Evolutionary conservation across 768 basidiomycete genomes (phyloP).

Genomic region (Pleurotus cornucopiae): DNA sequence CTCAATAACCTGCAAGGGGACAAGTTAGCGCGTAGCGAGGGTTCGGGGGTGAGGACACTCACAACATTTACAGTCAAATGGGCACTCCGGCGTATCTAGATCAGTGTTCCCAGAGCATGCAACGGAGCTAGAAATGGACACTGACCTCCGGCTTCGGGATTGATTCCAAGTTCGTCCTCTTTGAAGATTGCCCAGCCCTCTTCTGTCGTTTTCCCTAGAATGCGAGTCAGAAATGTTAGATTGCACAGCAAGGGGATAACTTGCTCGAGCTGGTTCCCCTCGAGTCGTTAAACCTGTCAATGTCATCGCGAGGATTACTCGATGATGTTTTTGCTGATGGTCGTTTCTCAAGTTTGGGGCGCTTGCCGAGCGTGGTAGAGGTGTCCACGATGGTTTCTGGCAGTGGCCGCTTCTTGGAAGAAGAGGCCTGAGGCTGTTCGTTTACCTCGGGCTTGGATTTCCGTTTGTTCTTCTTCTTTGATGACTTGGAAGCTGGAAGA

Average conservation of each 20-base stretch:
- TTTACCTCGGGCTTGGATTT: constrained; percentile 13
- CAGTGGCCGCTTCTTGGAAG: constrained; percentile 31
- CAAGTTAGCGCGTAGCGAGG: background rate
- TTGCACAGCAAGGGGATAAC: constrained; percentile 23
- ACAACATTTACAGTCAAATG: constrained; percentile 91
- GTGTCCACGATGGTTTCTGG: constrained; percentile 69
- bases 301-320: constrained; percentile 22
- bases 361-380: constrained; percentile 39
- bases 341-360: constrained; percentile 26
- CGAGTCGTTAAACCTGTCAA: constrained; percentile 66
- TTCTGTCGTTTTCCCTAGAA: constrained; percentile 73
- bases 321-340: constrained; percentile 2
- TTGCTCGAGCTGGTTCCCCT: constrained; percentile 67
- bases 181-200: constrained; percentile 81
- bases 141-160: constrained; percentile 68
- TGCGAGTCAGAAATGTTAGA: constrained; percentile 9
- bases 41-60: constrained; percentile 22
- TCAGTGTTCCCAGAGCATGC: constrained; percentile 16
- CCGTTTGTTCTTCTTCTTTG: constrained; percentile 43
- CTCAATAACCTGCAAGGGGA: constrained; percentile 19
- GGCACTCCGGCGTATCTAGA: constrained; percentile 78
- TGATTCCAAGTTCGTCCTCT: constrained; percentile 77
- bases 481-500: constrained; percentile 29
- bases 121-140: constrained; percentile 10
- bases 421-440: constrained; percentile 6